These are phyloP conservation scores for Hortiboletus flavorubellus DNA, from an alignment of 768 basidiomycete genomes.

Conservation along the genomic window DNA sequence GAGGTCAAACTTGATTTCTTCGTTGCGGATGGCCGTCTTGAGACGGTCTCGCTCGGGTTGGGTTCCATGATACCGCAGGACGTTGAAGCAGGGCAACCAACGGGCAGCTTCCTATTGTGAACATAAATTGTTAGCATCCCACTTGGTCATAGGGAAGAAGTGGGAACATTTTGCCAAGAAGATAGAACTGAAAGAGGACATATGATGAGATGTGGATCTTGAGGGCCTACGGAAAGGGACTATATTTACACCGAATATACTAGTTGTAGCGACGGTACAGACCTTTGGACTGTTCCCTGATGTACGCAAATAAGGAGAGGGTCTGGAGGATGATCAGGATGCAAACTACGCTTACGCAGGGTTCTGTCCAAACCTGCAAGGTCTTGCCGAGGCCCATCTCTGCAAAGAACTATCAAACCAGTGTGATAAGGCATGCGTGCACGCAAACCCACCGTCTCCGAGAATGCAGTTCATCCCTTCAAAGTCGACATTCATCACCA, in stretches of 20 bases:
- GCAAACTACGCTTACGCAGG: background rate
- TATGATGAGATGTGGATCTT: constrained; percentile 65
- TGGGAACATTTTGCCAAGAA: constrained; percentile 52
- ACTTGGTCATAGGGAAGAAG: background rate
- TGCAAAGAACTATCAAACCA: constrained; percentile 15
- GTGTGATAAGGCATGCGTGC: too few relatives aligned
- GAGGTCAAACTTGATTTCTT: constrained; percentile 40
- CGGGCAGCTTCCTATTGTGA: constrained; percentile 45
- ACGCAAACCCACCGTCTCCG: constrained; percentile 52
- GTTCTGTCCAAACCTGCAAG: constrained; percentile 41
- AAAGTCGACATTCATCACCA: background rate
- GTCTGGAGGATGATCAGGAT: constrained; percentile 35
- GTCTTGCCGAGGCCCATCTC: constrained; percentile 68
- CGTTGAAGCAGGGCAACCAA: constrained; percentile 51
- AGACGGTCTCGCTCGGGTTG: constrained; percentile 52
- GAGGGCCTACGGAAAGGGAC: constrained; percentile 26
- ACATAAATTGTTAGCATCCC: background rate
- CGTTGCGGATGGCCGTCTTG: constrained; percentile 40
- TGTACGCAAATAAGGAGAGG: constrained; percentile 62
- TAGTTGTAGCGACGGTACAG: constrained; percentile 1
- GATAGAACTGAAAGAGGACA: constrained; percentile 69
- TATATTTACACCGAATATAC: background rate
- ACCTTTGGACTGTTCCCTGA: constrained; percentile 53
- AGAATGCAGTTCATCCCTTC: constrained; percentile 67
- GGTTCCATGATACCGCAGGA: constrained; percentile 61